Conservation (phyloP, 768 basidiomycete genomes). For the Roridomyces roridus region DNA sequence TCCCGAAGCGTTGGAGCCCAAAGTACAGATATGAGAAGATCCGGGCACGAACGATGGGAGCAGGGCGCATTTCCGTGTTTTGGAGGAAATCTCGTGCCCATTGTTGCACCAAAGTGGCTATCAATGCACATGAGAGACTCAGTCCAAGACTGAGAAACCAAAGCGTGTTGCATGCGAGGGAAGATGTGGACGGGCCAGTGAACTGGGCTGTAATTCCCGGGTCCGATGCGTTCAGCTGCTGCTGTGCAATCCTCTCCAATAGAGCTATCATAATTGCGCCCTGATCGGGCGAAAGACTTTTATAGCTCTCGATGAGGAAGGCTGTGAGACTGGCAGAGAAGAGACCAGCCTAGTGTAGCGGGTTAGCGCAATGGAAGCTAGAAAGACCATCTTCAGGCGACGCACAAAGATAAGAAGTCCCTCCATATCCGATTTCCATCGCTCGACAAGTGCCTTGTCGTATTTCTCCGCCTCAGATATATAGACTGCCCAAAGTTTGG, state of each 20-base stretch:
- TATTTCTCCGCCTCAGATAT: neutral
- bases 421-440: neutral
- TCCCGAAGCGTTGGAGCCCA: conserved; percentile 2
- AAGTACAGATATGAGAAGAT: conserved; percentile 8
- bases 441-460: no score
- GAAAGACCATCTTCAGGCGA: no score
- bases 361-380: no score
- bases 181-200: neutral
- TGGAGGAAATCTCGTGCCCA: conserved; percentile 1
- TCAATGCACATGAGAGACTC: neutral
- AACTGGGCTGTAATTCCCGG: neutral
- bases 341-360: neutral
- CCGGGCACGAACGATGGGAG: conserved; percentile 2
- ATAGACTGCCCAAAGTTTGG: neutral
- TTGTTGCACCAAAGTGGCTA: neutral
- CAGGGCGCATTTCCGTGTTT: neutral
- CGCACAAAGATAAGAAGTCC: neutral
- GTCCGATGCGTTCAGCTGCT: neutral
- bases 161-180: neutral
- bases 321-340: conserved; percentile 7
- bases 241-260: neutral
- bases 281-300: neutral
- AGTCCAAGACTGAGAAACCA: conserved; percentile 7
- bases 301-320: conserved; percentile 1
- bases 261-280: no score